Percentiles rank a stretch among this genome's conserved stretches.
Evolutionary conservation across 2,329 filamentous ascomycete genomes (phyloP).

Genomic region (Thyridium curvatum): DNA sequence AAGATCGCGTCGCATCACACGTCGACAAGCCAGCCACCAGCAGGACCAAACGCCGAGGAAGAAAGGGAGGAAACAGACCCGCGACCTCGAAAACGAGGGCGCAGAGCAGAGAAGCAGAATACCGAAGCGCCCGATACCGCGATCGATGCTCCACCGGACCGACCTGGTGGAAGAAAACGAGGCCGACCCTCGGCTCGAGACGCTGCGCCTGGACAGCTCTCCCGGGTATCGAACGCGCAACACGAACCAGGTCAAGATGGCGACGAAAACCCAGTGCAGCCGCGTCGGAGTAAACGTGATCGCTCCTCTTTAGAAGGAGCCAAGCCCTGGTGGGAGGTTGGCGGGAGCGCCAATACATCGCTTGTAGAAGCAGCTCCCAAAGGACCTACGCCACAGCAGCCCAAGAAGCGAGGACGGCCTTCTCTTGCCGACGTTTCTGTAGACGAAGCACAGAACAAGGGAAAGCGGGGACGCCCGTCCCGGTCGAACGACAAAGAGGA

Average conservation of each 20-base stretch:
- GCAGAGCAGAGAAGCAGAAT: neutral
- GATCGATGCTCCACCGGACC: conserved; percentile 3
- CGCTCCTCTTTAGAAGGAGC: too few species aligned
- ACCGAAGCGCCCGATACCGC: conserved; percentile 1
- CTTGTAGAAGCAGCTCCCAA: conserved; percentile 3
- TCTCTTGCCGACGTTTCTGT: conserved; percentile 14
- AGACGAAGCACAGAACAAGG: conserved; percentile 12
- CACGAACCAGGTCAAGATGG: neutral
- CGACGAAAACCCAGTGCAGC: conserved; percentile 3
- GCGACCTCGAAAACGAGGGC: neutral
- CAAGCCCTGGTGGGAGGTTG: conserved; percentile 1
- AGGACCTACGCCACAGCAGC: conserved; percentile 5
- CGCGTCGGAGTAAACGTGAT: too few species aligned
- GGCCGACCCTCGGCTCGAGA: too few species aligned
- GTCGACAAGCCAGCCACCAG: neutral
- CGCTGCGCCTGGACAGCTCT: too few species aligned
- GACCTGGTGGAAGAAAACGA: conserved; percentile 7
- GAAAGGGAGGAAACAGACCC: neutral
- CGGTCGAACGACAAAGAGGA: conserved; percentile 7
- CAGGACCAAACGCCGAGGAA: too few species aligned
- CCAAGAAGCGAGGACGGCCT: conserved; percentile 14
- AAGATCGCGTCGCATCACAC: conserved; percentile 12
- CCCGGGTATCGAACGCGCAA: neutral
- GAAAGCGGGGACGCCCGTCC: neutral
- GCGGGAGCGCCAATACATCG: neutral